Conservation (phyloP, 176 grass and related monocot genomes). For the Thalia dealbata region DNA sequence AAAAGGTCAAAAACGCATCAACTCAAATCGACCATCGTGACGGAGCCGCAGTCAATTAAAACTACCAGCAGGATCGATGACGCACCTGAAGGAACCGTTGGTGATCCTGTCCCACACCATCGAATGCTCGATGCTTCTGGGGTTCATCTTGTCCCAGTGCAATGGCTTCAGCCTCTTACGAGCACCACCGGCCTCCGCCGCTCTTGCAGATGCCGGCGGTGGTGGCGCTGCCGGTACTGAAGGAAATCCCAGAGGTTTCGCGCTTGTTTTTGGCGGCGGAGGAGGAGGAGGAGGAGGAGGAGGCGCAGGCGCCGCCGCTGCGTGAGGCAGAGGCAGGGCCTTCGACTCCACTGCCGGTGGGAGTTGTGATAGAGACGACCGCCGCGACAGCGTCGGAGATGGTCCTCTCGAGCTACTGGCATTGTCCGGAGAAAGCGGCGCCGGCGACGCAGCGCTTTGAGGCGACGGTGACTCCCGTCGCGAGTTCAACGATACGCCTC, state of each 20-base stretch:
- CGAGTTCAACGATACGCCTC: background rate
- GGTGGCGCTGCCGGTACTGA: slow-evolving; percentile 28
- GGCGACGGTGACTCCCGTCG: background rate
- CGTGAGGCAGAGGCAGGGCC: background rate
- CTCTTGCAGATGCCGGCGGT: slow-evolving; percentile 19
- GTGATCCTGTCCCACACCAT: slow-evolving; percentile 98
- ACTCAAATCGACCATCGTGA: too few species aligned
- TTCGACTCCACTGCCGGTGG: background rate
- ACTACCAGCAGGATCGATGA: background rate
- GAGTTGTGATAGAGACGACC: slow-evolving; percentile 7
- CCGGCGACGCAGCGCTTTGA: background rate
- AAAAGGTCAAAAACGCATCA: background rate
- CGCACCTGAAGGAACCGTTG: slow-evolving; percentile 77
- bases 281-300: slow-evolving; percentile 34
- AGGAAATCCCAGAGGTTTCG: slow-evolving; percentile 17
- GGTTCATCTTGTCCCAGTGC: slow-evolving; percentile 90
- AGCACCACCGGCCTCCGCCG: slow-evolving; percentile 22
- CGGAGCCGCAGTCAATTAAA: too few species aligned
- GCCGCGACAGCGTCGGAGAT: background rate
- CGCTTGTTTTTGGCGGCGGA: background rate
- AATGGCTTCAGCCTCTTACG: slow-evolving; percentile 72
- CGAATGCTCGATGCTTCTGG: slow-evolving; percentile 54
- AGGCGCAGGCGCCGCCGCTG: background rate
- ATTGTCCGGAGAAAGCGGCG: background rate
- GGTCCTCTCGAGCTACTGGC: background rate